phyloP scores from a whole-genome alignment of 768 basidiomycete species.

The Boletus rubropictus region DNA sequence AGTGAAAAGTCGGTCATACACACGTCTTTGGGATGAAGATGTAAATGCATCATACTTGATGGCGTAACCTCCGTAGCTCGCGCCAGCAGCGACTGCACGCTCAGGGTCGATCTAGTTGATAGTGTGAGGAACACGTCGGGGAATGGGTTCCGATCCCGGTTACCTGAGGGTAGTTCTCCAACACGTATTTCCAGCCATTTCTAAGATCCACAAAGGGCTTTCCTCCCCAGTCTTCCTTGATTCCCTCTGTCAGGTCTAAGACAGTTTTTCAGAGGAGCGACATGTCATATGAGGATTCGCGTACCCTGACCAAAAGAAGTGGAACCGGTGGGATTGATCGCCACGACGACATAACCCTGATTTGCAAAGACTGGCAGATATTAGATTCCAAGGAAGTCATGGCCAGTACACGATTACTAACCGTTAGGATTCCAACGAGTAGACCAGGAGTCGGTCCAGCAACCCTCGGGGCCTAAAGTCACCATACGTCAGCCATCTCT shows the following conservation, averaged over 20 bases:
- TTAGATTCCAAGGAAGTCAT: not conserved
- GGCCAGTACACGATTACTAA: constrained; percentile 21
- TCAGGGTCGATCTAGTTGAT: constrained; percentile 55
- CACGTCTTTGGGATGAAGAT: not conserved
- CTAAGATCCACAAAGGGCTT: constrained; percentile 76
- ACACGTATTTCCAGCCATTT: constrained; percentile 66
- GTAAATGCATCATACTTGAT: constrained; percentile 56
- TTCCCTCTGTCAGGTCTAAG: constrained; percentile 73
- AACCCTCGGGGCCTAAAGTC: constrained; percentile 60
- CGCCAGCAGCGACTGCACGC: constrained; percentile 72
- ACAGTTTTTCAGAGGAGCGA: not conserved
- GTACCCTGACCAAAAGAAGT: constrained; percentile 88
- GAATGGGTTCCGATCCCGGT: not conserved
- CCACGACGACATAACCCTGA: constrained; percentile 83
- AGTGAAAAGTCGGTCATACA: constrained; percentile 2
- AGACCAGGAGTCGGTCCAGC: constrained; percentile 90
- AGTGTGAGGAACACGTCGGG: not conserved
- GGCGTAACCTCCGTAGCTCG: constrained; percentile 83
- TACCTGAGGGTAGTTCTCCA: constrained; percentile 68
- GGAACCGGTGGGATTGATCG: constrained; percentile 91
- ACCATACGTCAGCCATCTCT: not conserved
- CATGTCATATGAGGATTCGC: not conserved
- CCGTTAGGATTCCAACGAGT: constrained; percentile 90
- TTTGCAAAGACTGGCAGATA: constrained; percentile 61
- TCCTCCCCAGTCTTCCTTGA: constrained; percentile 79